Evolutionary conservation across 2,329 filamentous ascomycete genomes (phyloP), one percentile per base, ranked within the genome.

Genomic region (Talaromyces funiculosus): DNA sequence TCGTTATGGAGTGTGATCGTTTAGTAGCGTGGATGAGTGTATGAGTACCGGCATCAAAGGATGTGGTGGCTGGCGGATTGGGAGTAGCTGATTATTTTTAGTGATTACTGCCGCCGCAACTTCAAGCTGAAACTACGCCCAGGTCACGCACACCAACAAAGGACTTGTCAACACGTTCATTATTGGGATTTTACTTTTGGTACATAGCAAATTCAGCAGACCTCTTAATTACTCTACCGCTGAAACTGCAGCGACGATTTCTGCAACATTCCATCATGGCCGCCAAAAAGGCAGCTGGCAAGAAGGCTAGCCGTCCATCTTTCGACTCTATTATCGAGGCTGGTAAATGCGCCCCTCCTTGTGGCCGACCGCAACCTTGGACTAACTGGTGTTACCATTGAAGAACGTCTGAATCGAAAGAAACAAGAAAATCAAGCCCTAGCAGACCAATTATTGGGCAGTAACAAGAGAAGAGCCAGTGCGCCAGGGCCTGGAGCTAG

Each of bases 371-470:
- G 40, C 29, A 5, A 38, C 22, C 51, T 22, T 24, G 33, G 51
- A n/a, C 51, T 57, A 57, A 45, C 29, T 42, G 33, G 22, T 37
- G 22, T 54, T 14, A 18, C 31, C 33, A 22, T 40, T 37, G 18
- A 59, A 83, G 81, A 78, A 68, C 60, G 60, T 9, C 55, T 61
- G 7, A 57, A 53, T 20, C 81, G 83, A 51, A 75, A 81, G 61
- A 79, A 80, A 68, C 81, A 81, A 67, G 81, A 81, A 68, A 80
- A 83, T 61, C 81, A 85, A 68, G 73, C 75, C 1, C 78, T 86
- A 3, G 84, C 85, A 51, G 82, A 83, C 64, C 75, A 85, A 67
- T 82, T 88, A 43, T 78, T 87, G 31, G 82, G 83, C 45, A 78
- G 76, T 64, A 81, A 79, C 62, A 78, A 82, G 65, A 77, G 60